phyloP scores from a whole-genome alignment of 2,329 filamentous ascomycete genomes.

The Cordyceps militaris region DNA sequence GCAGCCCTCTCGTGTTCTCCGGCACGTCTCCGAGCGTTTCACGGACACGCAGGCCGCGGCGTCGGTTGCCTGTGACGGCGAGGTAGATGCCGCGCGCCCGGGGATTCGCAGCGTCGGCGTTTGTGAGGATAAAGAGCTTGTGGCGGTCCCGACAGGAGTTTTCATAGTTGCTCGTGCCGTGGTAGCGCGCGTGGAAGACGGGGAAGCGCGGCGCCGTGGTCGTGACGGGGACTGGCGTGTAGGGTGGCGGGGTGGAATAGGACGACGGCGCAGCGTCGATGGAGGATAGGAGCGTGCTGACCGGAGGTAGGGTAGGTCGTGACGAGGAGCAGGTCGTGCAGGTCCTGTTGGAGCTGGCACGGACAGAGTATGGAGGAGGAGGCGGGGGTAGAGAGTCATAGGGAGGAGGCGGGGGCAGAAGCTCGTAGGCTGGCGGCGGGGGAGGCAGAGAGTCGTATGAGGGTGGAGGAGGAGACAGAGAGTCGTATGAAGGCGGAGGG shows the following conservation, averaged over 20 bases:
- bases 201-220: neutral
- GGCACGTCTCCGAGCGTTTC: neutral
- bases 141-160: slow-evolving; percentile 3
- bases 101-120: too few species aligned
- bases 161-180: neutral
- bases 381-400: neutral
- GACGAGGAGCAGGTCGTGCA: neutral
- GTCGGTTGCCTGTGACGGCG: slow-evolving; percentile 5
- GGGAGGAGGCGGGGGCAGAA: neutral
- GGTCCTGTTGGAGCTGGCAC: neutral
- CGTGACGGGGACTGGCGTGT: neutral
- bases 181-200: slow-evolving; percentile 6
- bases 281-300: neutral
- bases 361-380: neutral
- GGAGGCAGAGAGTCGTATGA: neutral
- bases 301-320: neutral
- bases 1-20: slow-evolving; percentile 1
- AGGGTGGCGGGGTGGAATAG: neutral
- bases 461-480: neutral
- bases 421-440: neutral
- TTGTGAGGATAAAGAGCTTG: slow-evolving; percentile 2
- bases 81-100: neutral
- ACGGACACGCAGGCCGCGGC: neutral
- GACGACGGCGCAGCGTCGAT: neutral
- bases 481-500: neutral